Evolutionary conservation across 495 filamentous ascomycete genomes (phyloP), one percentile per base, ranked within the genome.

Genomic region (Bacidia rubella): DNA sequence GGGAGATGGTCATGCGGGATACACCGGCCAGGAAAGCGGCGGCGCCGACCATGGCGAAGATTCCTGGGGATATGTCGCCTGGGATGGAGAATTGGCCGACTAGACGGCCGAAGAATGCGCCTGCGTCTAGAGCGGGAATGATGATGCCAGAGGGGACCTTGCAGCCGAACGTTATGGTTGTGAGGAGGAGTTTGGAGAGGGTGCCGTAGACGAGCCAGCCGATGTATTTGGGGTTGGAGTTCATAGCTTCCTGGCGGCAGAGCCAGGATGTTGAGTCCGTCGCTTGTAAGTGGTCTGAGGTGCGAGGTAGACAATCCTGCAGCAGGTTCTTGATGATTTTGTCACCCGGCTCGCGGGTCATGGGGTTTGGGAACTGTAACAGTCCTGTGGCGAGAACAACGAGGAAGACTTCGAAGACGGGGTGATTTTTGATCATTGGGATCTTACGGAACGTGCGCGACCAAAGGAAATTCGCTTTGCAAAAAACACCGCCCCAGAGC

Each of bases 41-140:
- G 1, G 76, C 72, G n/a, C 76, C 76, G 46, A 78, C 74, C 73
- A 78, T 78, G 55, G 76, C 75, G 57, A 78, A 79, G 51, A 79
- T 77, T 21, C 75, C 76, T 1, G 76, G 74, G 1, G 72, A 74
- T 17, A 74, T 75, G 25, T 58, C 55, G 2, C 64, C 56, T 17
- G 19, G 19, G 26, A 38, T 32, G 21, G 76, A 62, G 27, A 60
- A 63, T 60, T 79, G 74, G 3, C 76, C 75, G 12, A 79, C 57
- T 2, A 79, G 67, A 2, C 75, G 66, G 20, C 75, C 76, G 53
- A 76, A 78, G 44, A 80, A 68, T 10, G 75, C 74, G 10, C 76
- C 76, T 10, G 70, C 73, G 47, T 76, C 74, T 19, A 80, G 70
- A 11, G 76, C 73, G 1, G 76, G 76, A 51, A 78, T 78, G 63